A percentile compares a stretch with the other conserved stretches of the same genome.
These are phyloP conservation scores for Rickenella mellea DNA, from an alignment of 768 basidiomycete species.

Conservation along the genomic window DNA sequence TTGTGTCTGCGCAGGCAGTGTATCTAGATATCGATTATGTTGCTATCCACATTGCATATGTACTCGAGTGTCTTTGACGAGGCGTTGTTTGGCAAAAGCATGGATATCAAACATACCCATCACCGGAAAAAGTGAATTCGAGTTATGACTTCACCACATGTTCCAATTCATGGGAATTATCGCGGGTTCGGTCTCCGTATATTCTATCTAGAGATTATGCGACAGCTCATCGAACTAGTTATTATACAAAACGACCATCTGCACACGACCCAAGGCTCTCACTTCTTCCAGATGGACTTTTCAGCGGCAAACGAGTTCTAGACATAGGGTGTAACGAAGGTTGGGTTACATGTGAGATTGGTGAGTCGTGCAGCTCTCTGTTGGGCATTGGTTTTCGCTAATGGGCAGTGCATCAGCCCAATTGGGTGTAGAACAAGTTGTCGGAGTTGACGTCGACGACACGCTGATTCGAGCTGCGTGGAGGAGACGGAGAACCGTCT, in stretches of 20 bases:
- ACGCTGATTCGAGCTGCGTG: conserved; percentile 67
- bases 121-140: too few species aligned
- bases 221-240: conserved; percentile 33
- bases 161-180: conserved; percentile 69
- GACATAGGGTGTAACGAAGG: conserved; percentile 89
- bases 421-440: conserved; percentile 52
- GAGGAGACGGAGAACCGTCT: conserved; percentile 57
- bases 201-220: neutral
- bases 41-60: too few species aligned
- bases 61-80: too few species aligned
- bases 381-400: neutral
- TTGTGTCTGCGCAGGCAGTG: too few species aligned
- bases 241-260: conserved; percentile 67
- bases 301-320: conserved; percentile 50
- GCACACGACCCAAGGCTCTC: conserved; percentile 55
- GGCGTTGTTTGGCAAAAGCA: too few species aligned
- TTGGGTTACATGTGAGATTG: conserved; percentile 79
- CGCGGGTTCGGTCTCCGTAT: conserved; percentile 37
- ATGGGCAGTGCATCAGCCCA: conserved; percentile 40
- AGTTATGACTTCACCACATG: too few species aligned
- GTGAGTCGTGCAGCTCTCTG: conserved; percentile 24
- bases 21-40: too few species aligned
- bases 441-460: conserved; percentile 83
- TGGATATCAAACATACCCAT: too few species aligned
- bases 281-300: conserved; percentile 44